Evolutionary conservation across 768 basidiomycete genomes (phyloP).

Genomic region (Phanerochaete carnosa): DNA sequence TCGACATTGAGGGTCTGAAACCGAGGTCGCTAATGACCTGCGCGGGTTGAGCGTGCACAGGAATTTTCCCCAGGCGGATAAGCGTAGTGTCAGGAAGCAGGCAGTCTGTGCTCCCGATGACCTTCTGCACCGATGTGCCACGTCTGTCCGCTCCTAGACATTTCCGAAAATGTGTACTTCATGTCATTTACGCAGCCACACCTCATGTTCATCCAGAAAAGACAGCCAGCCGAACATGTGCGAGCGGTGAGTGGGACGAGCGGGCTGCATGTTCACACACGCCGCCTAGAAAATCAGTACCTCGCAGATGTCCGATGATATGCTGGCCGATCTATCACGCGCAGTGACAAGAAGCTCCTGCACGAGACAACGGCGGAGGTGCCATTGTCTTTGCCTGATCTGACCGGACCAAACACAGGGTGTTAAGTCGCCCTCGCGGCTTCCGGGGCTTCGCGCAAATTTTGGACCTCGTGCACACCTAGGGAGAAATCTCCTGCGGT

Average conservation of each 20-base stretch:
- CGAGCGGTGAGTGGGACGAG: no score
- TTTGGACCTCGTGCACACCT: neutral
- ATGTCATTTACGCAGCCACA: neutral
- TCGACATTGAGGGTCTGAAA: neutral
- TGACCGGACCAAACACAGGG: neutral
- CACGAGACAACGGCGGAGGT: neutral
- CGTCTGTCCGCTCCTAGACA: neutral
- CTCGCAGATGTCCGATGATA: neutral
- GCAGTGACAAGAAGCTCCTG: neutral
- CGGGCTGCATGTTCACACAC: neutral
- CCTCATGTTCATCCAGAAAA: neutral
- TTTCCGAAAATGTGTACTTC: neutral
- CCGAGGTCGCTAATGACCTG: neutral
- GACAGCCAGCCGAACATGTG: neutral
- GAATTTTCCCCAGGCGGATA: neutral
- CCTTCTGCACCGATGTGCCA: neutral
- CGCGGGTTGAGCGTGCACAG: neutral
- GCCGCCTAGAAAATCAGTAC: neutral
- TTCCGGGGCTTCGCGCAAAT: neutral
- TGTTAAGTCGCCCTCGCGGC: neutral
- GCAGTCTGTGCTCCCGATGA: neutral
- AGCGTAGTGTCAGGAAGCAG: neutral
- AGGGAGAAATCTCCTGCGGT: neutral
- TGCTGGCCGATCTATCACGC: neutral
- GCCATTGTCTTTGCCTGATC: neutral